Conservation (phyloP, 768 basidiomycete genomes). For the Termitomyces sp. region DNA sequence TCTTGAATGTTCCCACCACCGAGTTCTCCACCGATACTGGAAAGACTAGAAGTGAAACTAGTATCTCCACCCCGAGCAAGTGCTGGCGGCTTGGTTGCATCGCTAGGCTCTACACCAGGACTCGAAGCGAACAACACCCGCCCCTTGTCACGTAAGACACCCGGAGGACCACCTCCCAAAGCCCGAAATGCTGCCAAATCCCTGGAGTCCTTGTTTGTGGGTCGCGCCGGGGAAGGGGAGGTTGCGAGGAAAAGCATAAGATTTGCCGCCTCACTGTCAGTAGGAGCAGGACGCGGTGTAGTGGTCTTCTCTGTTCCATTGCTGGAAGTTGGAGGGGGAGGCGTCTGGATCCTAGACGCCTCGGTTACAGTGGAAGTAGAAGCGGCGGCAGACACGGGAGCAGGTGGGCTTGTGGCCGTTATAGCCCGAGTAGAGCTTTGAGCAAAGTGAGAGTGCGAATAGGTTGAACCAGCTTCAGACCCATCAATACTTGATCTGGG, state of each 20-base stretch:
- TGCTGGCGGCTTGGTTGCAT: conserved; percentile 10
- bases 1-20: conserved; percentile 14
- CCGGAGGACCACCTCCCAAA: conserved; percentile 44
- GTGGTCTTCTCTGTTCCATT: conserved; percentile 24
- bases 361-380: conserved; percentile 29
- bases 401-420: conserved; percentile 36
- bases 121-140: conserved; percentile 66
- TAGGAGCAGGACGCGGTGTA: conserved; percentile 53
- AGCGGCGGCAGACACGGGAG: conserved; percentile 40
- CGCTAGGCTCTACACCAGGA: conserved; percentile 14
- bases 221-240: conserved; percentile 77
- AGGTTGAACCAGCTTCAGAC: conserved; percentile 62
- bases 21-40: conserved; percentile 35
- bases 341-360: conserved; percentile 35
- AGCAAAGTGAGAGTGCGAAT: conserved; percentile 62
- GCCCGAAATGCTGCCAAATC: conserved; percentile 59
- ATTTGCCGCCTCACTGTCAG: conserved; percentile 84
- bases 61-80: conserved; percentile 31
- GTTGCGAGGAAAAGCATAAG: conserved; percentile 83
- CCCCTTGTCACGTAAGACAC: conserved; percentile 56
- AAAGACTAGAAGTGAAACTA: conserved; percentile 40
- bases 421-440: conserved; percentile 65
- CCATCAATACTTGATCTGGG: conserved; percentile 73
- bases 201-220: conserved; percentile 49
- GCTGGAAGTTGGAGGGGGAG: conserved; percentile 31